Evolutionary conservation across 2,329 filamentous ascomycete genomes (phyloP).

Genomic region (Scolecobasidium constrictum): DNA sequence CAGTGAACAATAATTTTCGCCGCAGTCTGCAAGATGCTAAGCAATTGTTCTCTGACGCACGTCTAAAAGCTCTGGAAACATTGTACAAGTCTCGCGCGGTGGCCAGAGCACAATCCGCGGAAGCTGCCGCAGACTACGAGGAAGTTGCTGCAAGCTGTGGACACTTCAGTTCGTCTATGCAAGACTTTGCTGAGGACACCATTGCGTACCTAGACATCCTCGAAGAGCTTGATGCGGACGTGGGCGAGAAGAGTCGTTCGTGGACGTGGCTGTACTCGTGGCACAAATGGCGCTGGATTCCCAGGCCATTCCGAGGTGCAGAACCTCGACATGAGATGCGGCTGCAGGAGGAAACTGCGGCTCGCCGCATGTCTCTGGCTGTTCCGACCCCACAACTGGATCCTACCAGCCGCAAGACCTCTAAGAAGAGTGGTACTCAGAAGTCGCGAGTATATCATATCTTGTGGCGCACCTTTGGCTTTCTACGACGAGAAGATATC

Average conservation of each 20-base stretch:
- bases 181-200: constrained; percentile 86
- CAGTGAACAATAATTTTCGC: constrained; percentile 68
- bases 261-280: constrained; percentile 89
- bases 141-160: constrained; percentile 97
- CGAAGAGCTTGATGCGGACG: constrained; percentile 72
- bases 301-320: neutral
- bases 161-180: constrained; percentile 85
- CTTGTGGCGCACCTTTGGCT: constrained; percentile 42
- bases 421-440: neutral
- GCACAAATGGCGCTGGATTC: constrained; percentile 24
- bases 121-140: constrained; percentile 84
- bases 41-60: constrained; percentile 63
- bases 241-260: constrained; percentile 51
- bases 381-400: constrained; percentile 1
- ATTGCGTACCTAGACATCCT: constrained; percentile 71
- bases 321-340: neutral
- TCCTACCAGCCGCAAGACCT: neutral
- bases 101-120: constrained; percentile 55
- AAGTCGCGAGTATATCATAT: neutral
- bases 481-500: constrained; percentile 54
- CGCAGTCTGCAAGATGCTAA: constrained; percentile 73
- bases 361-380: constrained; percentile 6
- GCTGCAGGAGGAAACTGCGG: constrained; percentile 2
- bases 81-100: constrained; percentile 75
- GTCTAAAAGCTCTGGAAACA: constrained; percentile 63